A percentile compares a stretch with the other conserved stretches of the same genome.
Evolutionary conservation across 345 rosid species (phyloP).

Genomic region (Populus pruinosa): DNA sequence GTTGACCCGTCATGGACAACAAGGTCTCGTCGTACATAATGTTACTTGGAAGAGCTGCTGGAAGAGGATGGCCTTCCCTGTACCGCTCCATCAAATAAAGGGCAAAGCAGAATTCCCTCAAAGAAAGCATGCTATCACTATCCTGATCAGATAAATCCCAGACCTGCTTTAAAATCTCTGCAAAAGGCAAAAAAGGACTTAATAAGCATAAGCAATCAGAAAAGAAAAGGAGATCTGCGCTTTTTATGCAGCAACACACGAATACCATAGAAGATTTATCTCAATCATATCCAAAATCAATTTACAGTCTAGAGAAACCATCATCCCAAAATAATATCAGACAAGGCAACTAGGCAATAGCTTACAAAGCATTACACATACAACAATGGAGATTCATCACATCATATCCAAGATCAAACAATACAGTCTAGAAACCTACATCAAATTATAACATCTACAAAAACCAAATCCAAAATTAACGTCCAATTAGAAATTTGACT

Average conservation of each 20-base stretch:
- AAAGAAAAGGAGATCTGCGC: neutral
- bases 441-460: neutral
- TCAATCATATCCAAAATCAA: neutral
- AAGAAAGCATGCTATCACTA: slow-evolving; percentile 94
- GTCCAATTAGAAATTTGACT: neutral
- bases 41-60: slow-evolving; percentile 70
- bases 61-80: slow-evolving; percentile 94
- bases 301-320: neutral
- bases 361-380: neutral
- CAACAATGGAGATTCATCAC: neutral
- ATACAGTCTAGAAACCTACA: neutral
- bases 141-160: slow-evolving; percentile 99
- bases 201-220: neutral
- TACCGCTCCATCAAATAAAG: slow-evolving; percentile 93
- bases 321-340: neutral
- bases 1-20: slow-evolving; percentile 78
- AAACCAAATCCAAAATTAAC: neutral
- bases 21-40: slow-evolving; percentile 81
- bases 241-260: neutral
- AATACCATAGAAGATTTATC: neutral
- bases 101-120: slow-evolving; percentile 95
- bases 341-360: neutral
- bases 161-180: slow-evolving; percentile 94
- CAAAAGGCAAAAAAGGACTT: neutral
- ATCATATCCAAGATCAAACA: too few relatives aligned